Evolutionary conservation across 768 basidiomycete genomes (phyloP).

Genomic region (Kwoniella botswanensis): DNA sequence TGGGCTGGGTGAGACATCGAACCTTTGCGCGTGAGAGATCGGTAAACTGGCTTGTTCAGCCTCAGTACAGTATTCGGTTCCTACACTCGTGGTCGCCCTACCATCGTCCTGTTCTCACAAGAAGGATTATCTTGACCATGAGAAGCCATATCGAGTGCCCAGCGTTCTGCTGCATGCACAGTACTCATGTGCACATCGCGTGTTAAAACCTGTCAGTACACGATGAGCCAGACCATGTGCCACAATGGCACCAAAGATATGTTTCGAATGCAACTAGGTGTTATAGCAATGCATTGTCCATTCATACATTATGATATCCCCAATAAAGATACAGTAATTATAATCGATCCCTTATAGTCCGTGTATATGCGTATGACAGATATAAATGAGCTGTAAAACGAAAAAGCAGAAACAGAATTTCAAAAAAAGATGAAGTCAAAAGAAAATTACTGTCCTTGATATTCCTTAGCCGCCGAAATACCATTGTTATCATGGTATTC

Average conservation of each 20-base stretch:
- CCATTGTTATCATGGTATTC: too few species aligned
- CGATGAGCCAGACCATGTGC: too few species aligned
- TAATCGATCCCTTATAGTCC: background rate
- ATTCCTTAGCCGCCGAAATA: too few species aligned
- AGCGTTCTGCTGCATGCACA: too few species aligned
- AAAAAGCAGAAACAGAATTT: background rate
- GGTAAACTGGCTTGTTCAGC: background rate
- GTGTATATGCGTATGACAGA: background rate
- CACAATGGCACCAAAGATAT: background rate
- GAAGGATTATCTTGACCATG: too few species aligned
- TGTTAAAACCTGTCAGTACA: too few species aligned
- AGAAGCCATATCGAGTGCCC: too few species aligned
- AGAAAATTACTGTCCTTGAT: background rate
- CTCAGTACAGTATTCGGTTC: background rate
- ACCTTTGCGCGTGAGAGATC: background rate
- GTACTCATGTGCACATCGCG: too few species aligned
- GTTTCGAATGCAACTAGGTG: background rate
- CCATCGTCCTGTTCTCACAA: too few species aligned
- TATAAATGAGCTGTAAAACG: background rate
- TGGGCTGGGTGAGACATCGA: constrained; percentile 2
- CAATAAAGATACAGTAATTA: background rate
- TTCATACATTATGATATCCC: background rate
- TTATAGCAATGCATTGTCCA: constrained; percentile 4
- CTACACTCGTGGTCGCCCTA: background rate
- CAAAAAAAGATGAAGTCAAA: background rate